phyloP scores from a whole-genome alignment of 129 eudicot genomes.

The Lonicera japonica region DNA sequence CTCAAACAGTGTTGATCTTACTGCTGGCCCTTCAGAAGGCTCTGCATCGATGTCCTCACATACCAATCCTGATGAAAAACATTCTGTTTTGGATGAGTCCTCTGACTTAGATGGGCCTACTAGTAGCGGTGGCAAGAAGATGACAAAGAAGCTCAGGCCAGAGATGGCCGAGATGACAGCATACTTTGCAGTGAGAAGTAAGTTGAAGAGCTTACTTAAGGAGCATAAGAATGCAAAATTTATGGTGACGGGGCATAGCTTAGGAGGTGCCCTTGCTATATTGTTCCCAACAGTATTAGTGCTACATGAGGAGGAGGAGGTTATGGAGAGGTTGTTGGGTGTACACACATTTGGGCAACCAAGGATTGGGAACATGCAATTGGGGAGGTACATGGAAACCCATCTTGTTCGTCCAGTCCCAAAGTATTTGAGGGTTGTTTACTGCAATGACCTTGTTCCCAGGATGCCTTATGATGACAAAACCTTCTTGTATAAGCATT shows the following conservation, averaged over 20 bases:
- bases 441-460: constrained; percentile 88
- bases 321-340: constrained; percentile 56
- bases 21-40: constrained; percentile 27
- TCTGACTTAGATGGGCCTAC: neutral
- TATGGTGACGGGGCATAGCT: constrained; percentile 85
- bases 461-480: constrained; percentile 82
- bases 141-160: constrained; percentile 10
- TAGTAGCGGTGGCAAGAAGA: neutral
- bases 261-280: constrained; percentile 94
- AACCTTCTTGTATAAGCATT: constrained; percentile 93
- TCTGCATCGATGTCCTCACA: neutral
- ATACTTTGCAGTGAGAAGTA: constrained; percentile 48
- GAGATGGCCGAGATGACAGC: constrained; percentile 48
- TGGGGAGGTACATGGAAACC: constrained; percentile 69
- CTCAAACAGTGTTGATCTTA: neutral
- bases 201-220: constrained; percentile 47
- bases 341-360: constrained; percentile 95
- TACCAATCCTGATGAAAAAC: neutral
- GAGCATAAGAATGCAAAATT: constrained; percentile 76
- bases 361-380: constrained; percentile 54
- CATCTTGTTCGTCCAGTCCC: constrained; percentile 43
- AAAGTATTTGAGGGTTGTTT: constrained; percentile 73
- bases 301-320: constrained; percentile 48
- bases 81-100: neutral
- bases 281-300: constrained; percentile 66